Conservation (phyloP, 2,329 filamentous ascomycete species). For the Ceratocystis smalleyi region DNA sequence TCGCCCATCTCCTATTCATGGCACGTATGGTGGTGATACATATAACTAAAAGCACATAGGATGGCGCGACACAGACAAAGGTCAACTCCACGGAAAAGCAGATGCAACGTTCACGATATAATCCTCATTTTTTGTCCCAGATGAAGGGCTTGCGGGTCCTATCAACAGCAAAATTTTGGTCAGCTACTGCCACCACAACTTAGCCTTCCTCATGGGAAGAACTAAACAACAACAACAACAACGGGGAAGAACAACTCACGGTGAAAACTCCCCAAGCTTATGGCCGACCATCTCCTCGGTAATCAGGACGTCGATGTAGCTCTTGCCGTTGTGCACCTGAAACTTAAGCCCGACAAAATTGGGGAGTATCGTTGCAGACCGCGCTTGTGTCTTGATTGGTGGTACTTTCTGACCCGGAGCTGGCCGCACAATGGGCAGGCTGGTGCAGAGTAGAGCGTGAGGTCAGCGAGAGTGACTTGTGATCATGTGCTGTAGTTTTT, state of each 20-base stretch:
- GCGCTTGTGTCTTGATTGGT: constrained; percentile 74
- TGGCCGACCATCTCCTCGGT: constrained; percentile 95
- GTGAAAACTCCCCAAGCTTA: constrained; percentile 82
- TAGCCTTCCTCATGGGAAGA: not conserved
- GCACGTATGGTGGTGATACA: constrained; percentile 12
- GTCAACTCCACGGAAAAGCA: not conserved
- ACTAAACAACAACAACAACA: not conserved
- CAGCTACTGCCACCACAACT: not conserved
- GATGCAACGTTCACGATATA: not conserved
- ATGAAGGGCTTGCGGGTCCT: constrained; percentile 46
- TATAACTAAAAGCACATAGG: not conserved
- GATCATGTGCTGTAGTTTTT: not conserved
- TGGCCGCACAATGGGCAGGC: constrained; percentile 47
- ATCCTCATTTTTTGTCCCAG: constrained; percentile 29
- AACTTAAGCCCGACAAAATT: constrained; percentile 85
- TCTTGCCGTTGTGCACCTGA: constrained; percentile 82
- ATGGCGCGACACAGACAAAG: not conserved
- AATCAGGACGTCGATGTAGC: constrained; percentile 65
- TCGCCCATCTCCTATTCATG: not conserved
- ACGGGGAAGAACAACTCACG: constrained; percentile 40
- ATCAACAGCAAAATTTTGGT: not conserved
- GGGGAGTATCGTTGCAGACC: constrained; percentile 75
- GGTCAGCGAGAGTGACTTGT: not conserved
- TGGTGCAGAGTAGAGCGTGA: constrained; percentile 20
- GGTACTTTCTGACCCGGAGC: constrained; percentile 46